Conservation (phyloP, 345 rosid genomes). For the Linum tenue region DNA sequence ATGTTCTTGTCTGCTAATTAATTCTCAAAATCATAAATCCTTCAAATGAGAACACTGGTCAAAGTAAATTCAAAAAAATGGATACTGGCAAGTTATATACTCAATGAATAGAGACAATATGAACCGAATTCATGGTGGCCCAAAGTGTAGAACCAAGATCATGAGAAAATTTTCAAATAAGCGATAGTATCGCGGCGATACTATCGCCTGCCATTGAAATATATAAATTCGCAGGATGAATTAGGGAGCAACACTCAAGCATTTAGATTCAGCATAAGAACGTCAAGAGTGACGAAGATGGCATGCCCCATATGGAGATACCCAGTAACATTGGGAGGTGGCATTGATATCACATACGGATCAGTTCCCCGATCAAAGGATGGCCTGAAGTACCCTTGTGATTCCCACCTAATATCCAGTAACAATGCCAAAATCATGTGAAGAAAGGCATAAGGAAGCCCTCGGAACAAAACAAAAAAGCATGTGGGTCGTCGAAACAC, state of each 20-base stretch:
- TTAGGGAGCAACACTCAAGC: constrained; percentile 14
- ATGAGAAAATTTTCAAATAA: no score
- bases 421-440: no score
- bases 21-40: no score
- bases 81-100: no score
- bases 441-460: neutral
- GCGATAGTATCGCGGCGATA: no score
- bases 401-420: constrained; percentile 70
- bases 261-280: constrained; percentile 24
- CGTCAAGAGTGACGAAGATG: constrained; percentile 97
- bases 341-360: constrained; percentile 92
- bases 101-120: no score
- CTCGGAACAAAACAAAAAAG: neutral
- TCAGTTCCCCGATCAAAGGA: constrained; percentile 49
- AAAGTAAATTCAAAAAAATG: no score
- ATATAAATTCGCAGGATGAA: neutral
- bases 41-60: no score
- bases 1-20: no score
- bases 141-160: no score
- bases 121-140: no score
- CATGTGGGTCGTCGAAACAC: no score
- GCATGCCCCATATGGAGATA: constrained; percentile 99
- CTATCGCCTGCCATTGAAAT: neutral
- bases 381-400: constrained; percentile 89
- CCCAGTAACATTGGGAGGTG: constrained; percentile 98